Evolutionary conservation across 2,329 filamentous ascomycete genomes (phyloP).

Genomic region (Penicillium occitanis): DNA sequence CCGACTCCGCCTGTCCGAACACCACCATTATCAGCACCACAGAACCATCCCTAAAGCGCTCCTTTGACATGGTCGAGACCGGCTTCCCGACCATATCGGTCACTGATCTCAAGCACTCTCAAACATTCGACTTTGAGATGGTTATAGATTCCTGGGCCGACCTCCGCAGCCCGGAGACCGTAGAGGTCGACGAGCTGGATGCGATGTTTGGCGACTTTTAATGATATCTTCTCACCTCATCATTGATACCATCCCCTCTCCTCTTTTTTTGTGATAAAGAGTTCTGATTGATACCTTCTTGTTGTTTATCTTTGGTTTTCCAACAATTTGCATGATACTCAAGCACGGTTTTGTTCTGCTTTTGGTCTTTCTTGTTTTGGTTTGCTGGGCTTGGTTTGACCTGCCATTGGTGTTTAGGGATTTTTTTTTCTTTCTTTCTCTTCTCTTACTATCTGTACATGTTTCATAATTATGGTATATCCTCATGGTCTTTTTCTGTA

Average conservation of each 20-base stretch:
- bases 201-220: constrained; percentile 76
- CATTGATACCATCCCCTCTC: not conserved
- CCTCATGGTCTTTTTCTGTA: not conserved
- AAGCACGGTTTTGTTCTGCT: constrained; percentile 8
- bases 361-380: constrained; percentile 9
- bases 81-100: constrained; percentile 28
- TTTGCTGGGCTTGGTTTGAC: constrained; percentile 21
- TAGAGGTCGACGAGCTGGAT: constrained; percentile 92
- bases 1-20: not conserved
- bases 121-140: constrained; percentile 37
- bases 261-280: constrained; percentile 20
- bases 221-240: constrained; percentile 25
- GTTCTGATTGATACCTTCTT: constrained; percentile 19
- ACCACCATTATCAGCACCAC: constrained; percentile 5
- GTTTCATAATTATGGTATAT: not conserved
- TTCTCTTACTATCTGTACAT: constrained; percentile 13
- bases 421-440: constrained; percentile 22
- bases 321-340: constrained; percentile 21
- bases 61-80: constrained; percentile 43
- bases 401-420: constrained; percentile 18
- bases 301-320: constrained; percentile 20
- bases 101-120: constrained; percentile 47
- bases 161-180: constrained; percentile 74
- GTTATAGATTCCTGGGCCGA: constrained; percentile 58
- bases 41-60: constrained; percentile 35